Evolutionary conservation across 352 stramenopile species (phyloP), one percentile per base, ranked within the genome.

Genomic region (Globisporangium abappressorium): DNA sequence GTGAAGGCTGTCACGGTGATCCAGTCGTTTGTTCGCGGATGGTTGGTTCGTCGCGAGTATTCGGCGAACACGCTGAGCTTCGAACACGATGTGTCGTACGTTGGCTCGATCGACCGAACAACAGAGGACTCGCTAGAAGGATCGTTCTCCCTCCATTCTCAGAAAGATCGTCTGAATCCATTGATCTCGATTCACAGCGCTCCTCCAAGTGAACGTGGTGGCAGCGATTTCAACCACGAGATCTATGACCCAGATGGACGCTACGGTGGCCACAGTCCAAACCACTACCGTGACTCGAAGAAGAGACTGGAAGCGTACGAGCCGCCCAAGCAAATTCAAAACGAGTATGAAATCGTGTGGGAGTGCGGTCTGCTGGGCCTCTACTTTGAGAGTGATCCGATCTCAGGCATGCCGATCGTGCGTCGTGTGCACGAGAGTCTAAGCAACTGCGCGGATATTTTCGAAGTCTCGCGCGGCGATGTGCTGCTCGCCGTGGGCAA

Each of bases 301-400:
- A 90, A 90, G 68, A 80, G 85, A 36, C 75, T 87, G 0, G 78
- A 80, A 2, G 72, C 81, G 49, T 92, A 94, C 68, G 75, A 85
- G 24, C 84, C 85, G 4, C 83, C 84, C 1, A 84, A 80, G 62
- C 77, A 87, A 24, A 84, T 94, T 46, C 71, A 83, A 43, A 84
- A 88, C 68, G 85, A 94, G 74, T 96, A 96, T 68, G 84, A 93
- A 49, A 94, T 96, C 43, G 87, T 92, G n/a, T 96, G 88, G 88
- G 85, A 93, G 64, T 93, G 85, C 26, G 88, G 88, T 15, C 64
- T 94, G 8, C 73, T 96, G 12, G 88, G 88, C 18, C 69, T 96
- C 41, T 94, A 93, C 68, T 96, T 96, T 43, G 88, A 93, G 68
- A 93, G 85, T 46, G 88, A 96, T 47, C 82, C 80, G 8, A 59